Evolutionary conservation across 257 asterid species (phyloP).

Genomic region (Primulina tabacum): DNA sequence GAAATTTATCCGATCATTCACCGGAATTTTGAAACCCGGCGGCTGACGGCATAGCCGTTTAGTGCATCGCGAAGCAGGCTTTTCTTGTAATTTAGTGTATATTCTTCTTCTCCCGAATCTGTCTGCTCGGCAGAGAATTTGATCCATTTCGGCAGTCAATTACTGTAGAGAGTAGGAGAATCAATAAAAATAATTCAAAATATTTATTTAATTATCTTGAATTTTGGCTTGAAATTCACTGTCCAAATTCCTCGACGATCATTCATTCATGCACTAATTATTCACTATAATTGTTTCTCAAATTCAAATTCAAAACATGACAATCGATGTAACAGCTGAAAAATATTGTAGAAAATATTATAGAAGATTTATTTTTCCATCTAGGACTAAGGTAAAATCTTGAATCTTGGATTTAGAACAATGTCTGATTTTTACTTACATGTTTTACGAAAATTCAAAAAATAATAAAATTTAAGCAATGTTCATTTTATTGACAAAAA

Average conservation of each 20-base stretch:
- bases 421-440: too few species aligned
- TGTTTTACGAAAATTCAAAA: too few species aligned
- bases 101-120: conserved; percentile 23
- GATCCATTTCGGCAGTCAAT: conserved; percentile 34
- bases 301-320: too few species aligned
- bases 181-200: conserved; percentile 13
- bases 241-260: too few species aligned
- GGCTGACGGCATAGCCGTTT: conserved; percentile 19
- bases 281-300: too few species aligned
- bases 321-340: too few species aligned
- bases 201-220: background rate
- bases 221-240: background rate
- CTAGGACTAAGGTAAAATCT: background rate
- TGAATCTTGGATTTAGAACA: background rate
- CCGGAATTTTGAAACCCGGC: conserved; percentile 14
- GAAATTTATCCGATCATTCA: background rate
- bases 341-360: too few species aligned
- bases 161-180: conserved; percentile 32
- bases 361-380: too few species aligned
- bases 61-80: conserved; percentile 19
- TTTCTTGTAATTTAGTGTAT: conserved; percentile 20
- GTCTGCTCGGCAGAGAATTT: background rate
- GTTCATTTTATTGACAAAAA: too few species aligned
- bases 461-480: too few species aligned
- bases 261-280: too few species aligned